Evolutionary conservation across 495 filamentous ascomycete genomes (phyloP), one percentile per base, ranked within the genome.

Genomic region (Chaetomium cochliodes): DNA sequence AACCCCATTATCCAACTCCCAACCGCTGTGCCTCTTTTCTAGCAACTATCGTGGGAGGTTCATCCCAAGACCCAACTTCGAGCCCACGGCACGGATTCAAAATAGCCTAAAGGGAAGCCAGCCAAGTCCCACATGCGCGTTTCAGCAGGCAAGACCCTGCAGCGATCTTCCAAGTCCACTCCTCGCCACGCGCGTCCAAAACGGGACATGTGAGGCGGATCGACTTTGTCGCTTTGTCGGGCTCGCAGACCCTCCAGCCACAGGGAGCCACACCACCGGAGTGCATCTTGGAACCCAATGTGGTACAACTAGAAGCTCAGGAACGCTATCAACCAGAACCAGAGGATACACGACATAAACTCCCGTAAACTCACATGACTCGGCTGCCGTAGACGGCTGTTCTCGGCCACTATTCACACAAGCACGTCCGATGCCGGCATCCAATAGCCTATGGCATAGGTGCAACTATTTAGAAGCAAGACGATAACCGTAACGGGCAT

Each of bases 61-160:
- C 33, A 37, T 37, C 33, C 9, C 30, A 33, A 33, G 30, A 33
- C 30, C 33, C 33, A 37, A 51, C n/a, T 18, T 18, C 22, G 28
- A 30, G 28, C 28, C 28, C 2, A 6, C 28, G 28, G 28, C 28
- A 6, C 18, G 20, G 7, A 51, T 12, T 13, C 7, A 51, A 20
- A 51, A 51, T 51, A 51, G 49, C 49, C 49, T 51, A 51, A 51
- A 51, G 20, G 49, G 20, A 51, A 47, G 15, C n/a, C 16, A n/a
- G 15, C 16, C 4, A 5, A 18, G 44, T 20, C 44, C 15, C 44
- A 47, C n/a, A 47, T 47, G 44, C 44, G 8, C 44, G 44, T 47
- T 47, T 47, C 20, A 51, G 49, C 49, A 51, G 7, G n/a, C 23
- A 23, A 51, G 20, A 13, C 49, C 49, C 20, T 26, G 49, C 49